These are phyloP conservation scores for Ceratocystis ficicola DNA, from an alignment of 2,329 filamentous ascomycete species.

Conservation along the genomic window DNA sequence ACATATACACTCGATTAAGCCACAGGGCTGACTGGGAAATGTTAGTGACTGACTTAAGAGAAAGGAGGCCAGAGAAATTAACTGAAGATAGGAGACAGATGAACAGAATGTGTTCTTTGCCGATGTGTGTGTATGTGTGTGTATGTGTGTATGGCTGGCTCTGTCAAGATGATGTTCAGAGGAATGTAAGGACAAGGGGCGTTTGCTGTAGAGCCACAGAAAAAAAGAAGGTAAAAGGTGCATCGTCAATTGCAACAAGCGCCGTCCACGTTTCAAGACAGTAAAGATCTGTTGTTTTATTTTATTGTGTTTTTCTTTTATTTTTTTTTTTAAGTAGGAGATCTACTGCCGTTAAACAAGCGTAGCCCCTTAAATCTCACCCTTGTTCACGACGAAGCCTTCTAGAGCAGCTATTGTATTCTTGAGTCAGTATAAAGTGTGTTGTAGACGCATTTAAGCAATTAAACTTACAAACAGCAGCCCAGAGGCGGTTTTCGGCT, in stretches of 20 bases:
- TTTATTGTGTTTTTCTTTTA: no score
- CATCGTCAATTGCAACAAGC: no score
- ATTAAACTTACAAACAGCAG: constrained; percentile 55
- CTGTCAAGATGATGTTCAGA: background rate
- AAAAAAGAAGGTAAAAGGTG: background rate
- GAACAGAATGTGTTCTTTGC: constrained; percentile 22
- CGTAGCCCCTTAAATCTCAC: constrained; percentile 45
- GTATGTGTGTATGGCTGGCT: background rate
- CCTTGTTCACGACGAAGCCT: constrained; percentile 88
- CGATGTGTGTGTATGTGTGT: constrained; percentile 4
- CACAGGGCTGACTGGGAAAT: background rate
- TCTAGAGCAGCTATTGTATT: constrained; percentile 57
- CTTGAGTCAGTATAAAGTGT: constrained; percentile 14
- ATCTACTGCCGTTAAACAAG: background rate
- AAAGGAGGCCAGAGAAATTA: background rate
- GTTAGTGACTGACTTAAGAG: background rate
- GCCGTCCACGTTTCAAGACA: no score
- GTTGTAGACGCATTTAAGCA: background rate
- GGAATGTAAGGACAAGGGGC: background rate
- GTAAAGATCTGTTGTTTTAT: no score
- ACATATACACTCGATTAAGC: background rate
- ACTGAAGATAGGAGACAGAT: constrained; percentile 21
- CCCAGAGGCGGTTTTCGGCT: constrained; percentile 89
- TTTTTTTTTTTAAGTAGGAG: background rate
- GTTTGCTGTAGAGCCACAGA: background rate